These are phyloP conservation scores for Cercospora nicotianae DNA, from an alignment of 2,329 filamentous ascomycete genomes.

Conservation along the genomic window DNA sequence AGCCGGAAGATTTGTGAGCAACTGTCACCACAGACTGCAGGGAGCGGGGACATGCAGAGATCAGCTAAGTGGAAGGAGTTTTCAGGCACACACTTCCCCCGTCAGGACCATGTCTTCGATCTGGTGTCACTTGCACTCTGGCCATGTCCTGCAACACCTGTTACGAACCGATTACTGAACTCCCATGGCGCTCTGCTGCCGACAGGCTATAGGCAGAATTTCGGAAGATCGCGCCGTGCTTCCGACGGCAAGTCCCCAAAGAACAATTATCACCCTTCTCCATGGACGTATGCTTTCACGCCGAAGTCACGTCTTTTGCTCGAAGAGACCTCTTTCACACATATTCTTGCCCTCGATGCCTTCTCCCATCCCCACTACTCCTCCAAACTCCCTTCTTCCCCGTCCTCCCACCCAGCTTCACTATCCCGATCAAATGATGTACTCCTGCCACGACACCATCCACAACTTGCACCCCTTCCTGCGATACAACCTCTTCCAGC, in stretches of 20 bases:
- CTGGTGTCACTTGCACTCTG: not conserved
- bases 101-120: not conserved
- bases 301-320: not conserved
- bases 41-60: not conserved
- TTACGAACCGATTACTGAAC: not conserved
- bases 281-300: not conserved
- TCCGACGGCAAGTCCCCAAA: not conserved
- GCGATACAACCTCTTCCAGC: conserved; percentile 50
- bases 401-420: conserved; percentile 49
- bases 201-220: not conserved
- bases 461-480: conserved; percentile 49
- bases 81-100: not conserved
- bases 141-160: not conserved
- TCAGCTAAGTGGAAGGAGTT: not conserved
- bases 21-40: not conserved
- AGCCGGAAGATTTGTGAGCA: not conserved
- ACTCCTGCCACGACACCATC: conserved; percentile 54
- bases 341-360: conserved; percentile 45
- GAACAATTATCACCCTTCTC: no score
- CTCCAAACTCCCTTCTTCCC: conserved; percentile 49
- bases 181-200: not conserved
- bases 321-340: conserved; percentile 30
- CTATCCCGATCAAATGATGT: conserved; percentile 48
- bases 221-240: not conserved
- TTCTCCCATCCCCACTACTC: conserved; percentile 42